Base-by-base conservation (phyloP, 208 protist species). In the Acanthamoeba castellanii region DNA sequence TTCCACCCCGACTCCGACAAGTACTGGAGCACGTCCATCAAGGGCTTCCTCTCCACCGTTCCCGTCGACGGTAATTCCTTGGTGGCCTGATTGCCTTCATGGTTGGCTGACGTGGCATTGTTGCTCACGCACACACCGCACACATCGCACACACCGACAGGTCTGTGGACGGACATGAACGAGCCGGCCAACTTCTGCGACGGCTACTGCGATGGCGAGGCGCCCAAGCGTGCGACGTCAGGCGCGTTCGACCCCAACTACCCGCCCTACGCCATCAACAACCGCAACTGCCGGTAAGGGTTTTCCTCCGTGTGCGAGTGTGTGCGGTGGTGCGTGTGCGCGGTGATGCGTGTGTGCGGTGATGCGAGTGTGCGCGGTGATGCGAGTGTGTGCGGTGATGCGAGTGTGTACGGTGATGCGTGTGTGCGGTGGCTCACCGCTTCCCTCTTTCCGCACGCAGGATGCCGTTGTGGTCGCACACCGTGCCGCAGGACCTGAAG, bases 151-250 rank as follows among this genome's bases (percentile, higher is more conserved):
- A 13, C n/a, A 34, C 11, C 0, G 34, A 11, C n/a, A 88, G 93
- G 82, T 32, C 27, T 95, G 9, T 99, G 98, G 98, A 95, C 97
- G 16, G 98, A 99, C 93, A 99, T 99, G 98, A 99, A 99, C 94
- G 98, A 98, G 85, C 50, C 95, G 9, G 90, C 61, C 45, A 98
- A 97, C 95, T 98, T 98, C 89, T 98, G 96, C 94, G 91, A 97
- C 47, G 94, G 95, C 42, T 70, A 64, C 22, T 96, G 96, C 70
- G 50, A 55, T 6, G 14, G 50, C 50, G 50, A 55, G 50, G 50
- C 50, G 50, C 50, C 50, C 50, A 55, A 55, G 50, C 50, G 50
- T 6, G 50, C 14, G 13, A 55, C 50, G 50, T 55, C 50, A 0
- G 50, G 50, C 64, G 3, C 64, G 20, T 32, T 70, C n/a, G 27